Percentiles rank a stretch among this genome's conserved stretches.
These are phyloP conservation scores for Hypoxylon cercidicola DNA, from an alignment of 495 filamentous ascomycete genomes.

Conservation along the genomic window DNA sequence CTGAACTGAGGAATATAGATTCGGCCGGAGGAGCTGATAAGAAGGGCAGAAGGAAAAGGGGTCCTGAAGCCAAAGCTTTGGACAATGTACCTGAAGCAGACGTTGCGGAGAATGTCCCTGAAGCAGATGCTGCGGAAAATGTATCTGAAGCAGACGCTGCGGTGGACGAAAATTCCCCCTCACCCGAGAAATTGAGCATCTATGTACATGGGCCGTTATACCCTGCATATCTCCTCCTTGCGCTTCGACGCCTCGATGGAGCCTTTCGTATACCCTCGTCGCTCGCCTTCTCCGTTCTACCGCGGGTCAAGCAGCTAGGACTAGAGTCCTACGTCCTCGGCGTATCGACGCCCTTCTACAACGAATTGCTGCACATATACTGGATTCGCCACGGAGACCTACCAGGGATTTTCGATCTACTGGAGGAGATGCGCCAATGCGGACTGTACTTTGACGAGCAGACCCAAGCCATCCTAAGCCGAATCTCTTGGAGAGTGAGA, in stretches of 20 bases:
- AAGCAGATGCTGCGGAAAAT: neutral
- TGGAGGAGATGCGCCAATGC: conserved; percentile 80
- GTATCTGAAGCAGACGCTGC: neutral
- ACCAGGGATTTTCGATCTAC: conserved; percentile 65
- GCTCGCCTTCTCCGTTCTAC: conserved; percentile 70
- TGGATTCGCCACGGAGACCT: conserved; percentile 74
- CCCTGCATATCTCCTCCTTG: conserved; percentile 69
- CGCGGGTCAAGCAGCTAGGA: conserved; percentile 76
- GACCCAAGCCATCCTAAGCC: conserved; percentile 63
- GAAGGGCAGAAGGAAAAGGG: conserved; percentile 12
- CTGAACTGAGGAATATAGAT: conserved; percentile 1
- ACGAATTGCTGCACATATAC: conserved; percentile 71
- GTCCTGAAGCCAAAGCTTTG: neutral
- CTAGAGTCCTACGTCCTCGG: conserved; percentile 77
- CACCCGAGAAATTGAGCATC: conserved; percentile 51
- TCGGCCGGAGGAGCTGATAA: conserved; percentile 5
- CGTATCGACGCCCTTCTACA: conserved; percentile 76
- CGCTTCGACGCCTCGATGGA: conserved; percentile 69
- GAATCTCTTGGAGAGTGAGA: conserved; percentile 21
- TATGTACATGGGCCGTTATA: conserved; percentile 73
- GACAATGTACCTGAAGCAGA: neutral
- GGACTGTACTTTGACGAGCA: conserved; percentile 70
- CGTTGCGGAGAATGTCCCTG: neutral
- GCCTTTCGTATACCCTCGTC: conserved; percentile 68
- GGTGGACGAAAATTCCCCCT: conserved; percentile 1